A percentile compares a stretch with the other conserved stretches of the same genome.
Conservation (phyloP, 169 alveolate genomes). For the Eimeria maxima region DNA sequence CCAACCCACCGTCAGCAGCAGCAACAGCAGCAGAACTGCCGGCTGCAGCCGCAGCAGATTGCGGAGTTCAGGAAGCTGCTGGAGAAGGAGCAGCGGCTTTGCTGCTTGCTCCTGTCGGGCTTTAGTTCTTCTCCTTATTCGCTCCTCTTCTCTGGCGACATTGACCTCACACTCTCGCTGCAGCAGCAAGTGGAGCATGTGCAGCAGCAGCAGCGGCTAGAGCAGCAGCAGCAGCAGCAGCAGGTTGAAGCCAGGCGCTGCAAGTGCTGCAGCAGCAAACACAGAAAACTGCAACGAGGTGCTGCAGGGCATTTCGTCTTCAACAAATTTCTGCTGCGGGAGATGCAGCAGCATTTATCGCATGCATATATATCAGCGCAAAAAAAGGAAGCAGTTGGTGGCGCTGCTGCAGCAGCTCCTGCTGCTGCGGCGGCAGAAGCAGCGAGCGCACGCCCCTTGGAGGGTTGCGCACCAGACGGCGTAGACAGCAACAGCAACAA, state of each 20-base stretch:
- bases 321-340: constrained; percentile 66
- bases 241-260: not conserved
- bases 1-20: constrained; percentile 16
- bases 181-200: constrained; percentile 36
- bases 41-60: constrained; percentile 12
- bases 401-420: not conserved
- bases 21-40: constrained; percentile 33
- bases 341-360: not conserved
- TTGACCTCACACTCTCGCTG: constrained; percentile 67
- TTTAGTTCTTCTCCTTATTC: constrained; percentile 41
- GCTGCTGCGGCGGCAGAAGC: not conserved
- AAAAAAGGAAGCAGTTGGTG: not conserved
- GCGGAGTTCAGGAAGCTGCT: constrained; percentile 3
- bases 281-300: constrained; percentile 12
- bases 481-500: not conserved
- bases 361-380: constrained; percentile 1
- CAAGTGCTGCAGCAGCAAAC: constrained; percentile 42
- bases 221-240: constrained; percentile 31
- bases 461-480: not conserved
- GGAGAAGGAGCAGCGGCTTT: constrained; percentile 28
- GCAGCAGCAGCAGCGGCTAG: constrained; percentile 19
- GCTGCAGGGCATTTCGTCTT: constrained; percentile 49
- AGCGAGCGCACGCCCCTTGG: not conserved
- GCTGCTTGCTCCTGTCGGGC: constrained; percentile 45
- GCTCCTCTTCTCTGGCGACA: constrained; percentile 2